Base-by-base conservation (phyloP, 2,329 filamentous ascomycete genomes). In the Diplodia seriata region DNA sequence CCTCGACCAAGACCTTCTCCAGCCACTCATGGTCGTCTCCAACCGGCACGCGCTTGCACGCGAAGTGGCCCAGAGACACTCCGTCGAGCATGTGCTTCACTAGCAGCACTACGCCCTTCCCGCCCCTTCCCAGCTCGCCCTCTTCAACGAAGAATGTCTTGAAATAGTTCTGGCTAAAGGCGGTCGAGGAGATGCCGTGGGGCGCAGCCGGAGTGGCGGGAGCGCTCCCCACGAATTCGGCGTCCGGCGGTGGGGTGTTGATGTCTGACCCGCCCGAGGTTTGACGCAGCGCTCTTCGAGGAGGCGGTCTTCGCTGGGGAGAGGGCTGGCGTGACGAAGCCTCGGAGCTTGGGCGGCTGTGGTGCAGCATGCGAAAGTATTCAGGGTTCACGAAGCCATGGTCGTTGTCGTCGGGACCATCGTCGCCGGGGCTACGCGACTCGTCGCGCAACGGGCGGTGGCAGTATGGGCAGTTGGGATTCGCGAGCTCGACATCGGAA, bases 41-140 rank as follows among this genome's bases (percentile, higher is more conserved):
- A 1, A 99, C 95, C 0, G 95, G 96, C 0, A 99, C 94, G 55
- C 96, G 89, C 80, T 99, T 99, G 84, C 95, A 99, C 14, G 95
- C 95, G 79, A 97, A 99, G 71, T 95, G 87, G 1, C 95, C 95
- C 1, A 99, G 84, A 38, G 89, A 87, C 54, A 97, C 94, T 26
- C 92, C 90, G 77, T 98, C 95, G 68, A 99, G 88, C 72, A 97
- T 86, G 80, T 99, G 95, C 69, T 92, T 89, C 11, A 99, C 95
- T n/a, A 98, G 85, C 56, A 99, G 80, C 1, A 99, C 95, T 3
- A 99, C 93, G 0, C 95, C 95, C 76, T 97, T 97, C 3, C 96
- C 95, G 26, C 96, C 95, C 74, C 91, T 87, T 0, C 95, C 95
- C 0, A 99, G 84, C 74, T 94, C 90, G 5, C 87, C 85, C 79